These are phyloP conservation scores for Starmerella potacharoeniae DNA, from an alignment of 805 yeast species.

Conservation along the genomic window DNA sequence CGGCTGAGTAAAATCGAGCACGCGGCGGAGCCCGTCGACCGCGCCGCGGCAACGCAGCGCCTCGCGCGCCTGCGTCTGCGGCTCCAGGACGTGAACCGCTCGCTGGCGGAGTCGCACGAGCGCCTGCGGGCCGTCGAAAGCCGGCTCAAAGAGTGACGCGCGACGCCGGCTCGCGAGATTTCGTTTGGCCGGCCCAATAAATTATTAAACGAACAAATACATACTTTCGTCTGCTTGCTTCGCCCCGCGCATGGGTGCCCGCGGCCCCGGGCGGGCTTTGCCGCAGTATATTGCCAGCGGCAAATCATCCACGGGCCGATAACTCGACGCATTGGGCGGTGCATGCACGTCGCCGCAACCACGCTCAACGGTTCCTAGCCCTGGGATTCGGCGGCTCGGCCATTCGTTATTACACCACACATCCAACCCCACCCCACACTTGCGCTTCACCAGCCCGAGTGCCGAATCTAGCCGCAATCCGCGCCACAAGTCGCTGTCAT, in stretches of 20 bases:
- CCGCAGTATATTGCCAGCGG: no score
- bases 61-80: background rate
- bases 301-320: background rate
- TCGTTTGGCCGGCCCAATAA: no score
- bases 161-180: background rate
- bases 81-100: background rate
- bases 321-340: background rate
- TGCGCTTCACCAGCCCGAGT: background rate
- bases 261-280: no score
- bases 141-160: background rate
- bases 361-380: constrained; percentile 1
- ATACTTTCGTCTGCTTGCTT: no score
- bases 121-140: background rate
- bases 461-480: background rate
- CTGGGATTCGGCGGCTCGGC: constrained; percentile 2
- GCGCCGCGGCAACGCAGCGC: background rate
- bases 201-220: no score
- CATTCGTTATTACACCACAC: background rate
- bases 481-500: constrained; percentile 29
- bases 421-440: background rate
- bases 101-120: constrained; percentile 1
- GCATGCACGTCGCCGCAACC: constrained; percentile 1
- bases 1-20: constrained; percentile 5
- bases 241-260: no score
- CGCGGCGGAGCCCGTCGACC: constrained; percentile 5